Evolutionary conservation across 106 monocot species (phyloP).

Genomic region (Dendrobium chrysotoxum): DNA sequence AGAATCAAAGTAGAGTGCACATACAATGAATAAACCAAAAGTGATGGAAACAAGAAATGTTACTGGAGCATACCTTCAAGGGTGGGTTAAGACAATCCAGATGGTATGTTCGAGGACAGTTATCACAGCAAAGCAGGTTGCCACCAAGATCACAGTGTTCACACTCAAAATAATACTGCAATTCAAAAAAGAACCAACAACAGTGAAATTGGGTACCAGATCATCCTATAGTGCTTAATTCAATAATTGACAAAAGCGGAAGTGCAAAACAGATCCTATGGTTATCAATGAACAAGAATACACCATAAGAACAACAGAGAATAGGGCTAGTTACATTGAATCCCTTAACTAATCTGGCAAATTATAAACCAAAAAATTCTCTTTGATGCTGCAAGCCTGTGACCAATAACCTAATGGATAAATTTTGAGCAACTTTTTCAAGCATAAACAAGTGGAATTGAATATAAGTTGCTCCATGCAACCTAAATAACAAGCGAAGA

Average conservation of each 20-base stretch:
- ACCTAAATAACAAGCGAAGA: not conserved
- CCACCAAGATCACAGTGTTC: slow-evolving; percentile 90
- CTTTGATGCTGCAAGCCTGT: not conserved
- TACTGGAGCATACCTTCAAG: slow-evolving; percentile 51
- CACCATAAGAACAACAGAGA: not conserved
- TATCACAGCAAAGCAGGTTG: slow-evolving; percentile 90
- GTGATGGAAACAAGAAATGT: not conserved
- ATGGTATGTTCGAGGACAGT: slow-evolving; percentile 88
- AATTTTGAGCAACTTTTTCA: not conserved
- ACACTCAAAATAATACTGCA: slow-evolving; percentile 87
- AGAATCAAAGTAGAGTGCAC: not conserved
- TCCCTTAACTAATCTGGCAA: not conserved
- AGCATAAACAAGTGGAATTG: too few relatives aligned
- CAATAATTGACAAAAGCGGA: not conserved
- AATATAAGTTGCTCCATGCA: too few relatives aligned
- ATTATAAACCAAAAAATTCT: not conserved
- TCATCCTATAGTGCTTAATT: not conserved
- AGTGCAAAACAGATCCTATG: not conserved
- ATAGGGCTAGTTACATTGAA: not conserved
- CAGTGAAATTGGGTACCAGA: not conserved
- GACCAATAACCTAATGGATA: not conserved
- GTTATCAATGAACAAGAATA: not conserved
- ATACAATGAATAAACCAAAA: not conserved
- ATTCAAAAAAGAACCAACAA: slow-evolving; percentile 6
- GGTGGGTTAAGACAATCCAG: slow-evolving; percentile 88